Base-by-base conservation (phyloP, 2,329 filamentous ascomycete genomes). In the Chaetomium strumarium region DNA sequence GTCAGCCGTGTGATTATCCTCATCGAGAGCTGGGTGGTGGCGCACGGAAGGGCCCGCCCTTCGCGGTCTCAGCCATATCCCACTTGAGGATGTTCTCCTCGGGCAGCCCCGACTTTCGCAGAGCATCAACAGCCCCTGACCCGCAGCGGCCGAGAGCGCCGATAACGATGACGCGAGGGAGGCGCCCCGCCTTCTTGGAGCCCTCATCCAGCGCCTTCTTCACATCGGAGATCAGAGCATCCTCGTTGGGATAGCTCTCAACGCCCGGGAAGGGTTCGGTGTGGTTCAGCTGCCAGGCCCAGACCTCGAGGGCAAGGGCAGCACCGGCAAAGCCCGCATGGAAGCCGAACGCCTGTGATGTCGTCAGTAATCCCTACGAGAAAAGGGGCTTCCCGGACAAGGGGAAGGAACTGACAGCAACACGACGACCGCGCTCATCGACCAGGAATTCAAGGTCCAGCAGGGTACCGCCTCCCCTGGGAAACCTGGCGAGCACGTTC, bases 381-480 rank as follows among this genome's bases (percentile, higher is more conserved):
- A 14, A 12, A 31, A 11, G 29, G 13, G 31, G 17, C 24, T 17
- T 29, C 16, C n/a, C 4, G 13, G 24, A 34, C 14, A 12, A n/a
- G 12, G n/a, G 14, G 36, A 6, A 20, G 24, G 10, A 38, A 57
- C 60, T 34, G 7, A 62, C 60, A 9, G 85, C 84, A 1, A 91
- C 84, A 56, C 88, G 75, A 43, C 86, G 76, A 36, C 87, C 87
- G 30, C 73, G 77, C 58, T 84, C 80, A 60, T 95, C 62, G 39
- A 62, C 86, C 37, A 96, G 76, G 68, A 96, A 96, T 67, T 96
- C 91, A 36, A 96, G 79, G 64, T 96, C 91, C 54, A 90, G 81
- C 13, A 96, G 80, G 0, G 81, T 85, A 60, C 89, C 88, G 50
- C 83, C 82, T 53, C 88, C 90, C 20, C 82, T 79, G 29, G 86